Percentiles rank a stretch among this genome's conserved stretches.
These are phyloP conservation scores for Trifolium fragiferum DNA, from an alignment of 306 rosid species.

Conservation along the genomic window DNA sequence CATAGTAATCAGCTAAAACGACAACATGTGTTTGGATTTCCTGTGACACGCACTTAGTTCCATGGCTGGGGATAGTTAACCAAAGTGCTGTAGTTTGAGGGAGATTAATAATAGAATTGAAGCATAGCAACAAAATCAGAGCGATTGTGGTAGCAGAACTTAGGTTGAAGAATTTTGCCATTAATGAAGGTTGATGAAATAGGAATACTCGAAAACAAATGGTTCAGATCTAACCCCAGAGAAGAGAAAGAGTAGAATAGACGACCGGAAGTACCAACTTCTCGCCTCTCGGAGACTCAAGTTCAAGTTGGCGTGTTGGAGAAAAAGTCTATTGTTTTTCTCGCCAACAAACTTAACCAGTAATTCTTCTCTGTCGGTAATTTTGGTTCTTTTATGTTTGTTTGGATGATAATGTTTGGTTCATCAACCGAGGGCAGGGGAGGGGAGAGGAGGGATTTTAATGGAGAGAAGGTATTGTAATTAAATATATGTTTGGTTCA, in stretches of 20 bases:
- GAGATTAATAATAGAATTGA: constrained; percentile 14
- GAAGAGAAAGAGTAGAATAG: too few species aligned
- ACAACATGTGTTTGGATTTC: constrained; percentile 59
- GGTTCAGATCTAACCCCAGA: constrained; percentile 23
- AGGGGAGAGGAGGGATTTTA: too few species aligned
- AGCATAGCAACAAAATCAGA: constrained; percentile 43
- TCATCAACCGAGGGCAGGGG: too few species aligned
- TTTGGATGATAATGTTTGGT: too few species aligned
- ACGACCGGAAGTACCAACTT: neutral
- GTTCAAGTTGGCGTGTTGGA: neutral
- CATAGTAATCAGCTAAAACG: constrained; percentile 66
- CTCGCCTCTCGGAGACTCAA: neutral
- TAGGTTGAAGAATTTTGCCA: constrained; percentile 39
- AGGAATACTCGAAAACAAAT: neutral
- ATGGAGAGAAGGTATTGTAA: too few species aligned
- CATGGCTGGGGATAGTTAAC: constrained; percentile 53
- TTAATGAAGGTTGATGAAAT: constrained; percentile 7
- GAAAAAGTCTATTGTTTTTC: too few species aligned
- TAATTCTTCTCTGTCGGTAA: too few species aligned
- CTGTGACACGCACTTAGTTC: constrained; percentile 66
- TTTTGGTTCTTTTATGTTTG: too few species aligned
- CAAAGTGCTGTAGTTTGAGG: constrained; percentile 46
- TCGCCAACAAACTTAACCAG: too few species aligned
- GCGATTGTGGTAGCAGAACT: constrained; percentile 23
- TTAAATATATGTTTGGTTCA: too few species aligned